Evolutionary conservation across 192 early-diverging fungal genomes (phyloP), one percentile per base, ranked within the genome.

Genomic region (Coemansia sp.): DNA sequence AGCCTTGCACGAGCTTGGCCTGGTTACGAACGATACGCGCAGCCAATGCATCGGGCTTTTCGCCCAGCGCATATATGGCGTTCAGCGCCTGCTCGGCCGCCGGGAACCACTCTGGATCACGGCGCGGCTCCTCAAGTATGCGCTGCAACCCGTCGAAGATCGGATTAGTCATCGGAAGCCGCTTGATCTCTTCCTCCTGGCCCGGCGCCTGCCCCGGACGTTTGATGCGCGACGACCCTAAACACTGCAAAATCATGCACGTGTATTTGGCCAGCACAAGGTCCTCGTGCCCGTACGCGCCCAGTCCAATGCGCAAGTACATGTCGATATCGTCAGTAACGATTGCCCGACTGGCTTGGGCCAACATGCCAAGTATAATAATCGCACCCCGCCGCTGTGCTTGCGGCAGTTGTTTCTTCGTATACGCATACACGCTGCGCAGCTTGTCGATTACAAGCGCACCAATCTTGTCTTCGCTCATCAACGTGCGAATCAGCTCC

Each of bases 71-170:
- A 66, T 95, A 97, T 17, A 98, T 92, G 4, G 94, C 87, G 66
- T 98, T 98, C 27, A 99, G 80, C 5, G 91, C 95, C 66, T 99
- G 94, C 71, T 99, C 93, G 1, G 93, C 89, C 19, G 96, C 86
- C 10, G 88, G 84, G 78, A 96, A 97, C 95, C 94, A 94, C 72
- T 68, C 62, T 7, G 66, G 52, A 21, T 74, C 69, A 19, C 68
- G 66, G 0, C 75, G 72, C 1, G 67, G 70, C 60, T 73, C 67
- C 47, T 74, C 72, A 29, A 77, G 57, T n/a, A 90, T 75, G 22
- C 78, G 70, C 52, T 66, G 61, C 67, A 91, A 48, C 10, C 83
- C 71, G 24, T 76, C 72, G 48, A 87, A 87, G 10, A 89, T 74
- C 24, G 87, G 82, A 67, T 86, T 86, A 53, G 82, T 67, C 73